Evolutionary conservation across 1,139 yeast species (phyloP), one percentile per base, ranked within the genome.

Genomic region (Scheffersomyces parashehatae): DNA sequence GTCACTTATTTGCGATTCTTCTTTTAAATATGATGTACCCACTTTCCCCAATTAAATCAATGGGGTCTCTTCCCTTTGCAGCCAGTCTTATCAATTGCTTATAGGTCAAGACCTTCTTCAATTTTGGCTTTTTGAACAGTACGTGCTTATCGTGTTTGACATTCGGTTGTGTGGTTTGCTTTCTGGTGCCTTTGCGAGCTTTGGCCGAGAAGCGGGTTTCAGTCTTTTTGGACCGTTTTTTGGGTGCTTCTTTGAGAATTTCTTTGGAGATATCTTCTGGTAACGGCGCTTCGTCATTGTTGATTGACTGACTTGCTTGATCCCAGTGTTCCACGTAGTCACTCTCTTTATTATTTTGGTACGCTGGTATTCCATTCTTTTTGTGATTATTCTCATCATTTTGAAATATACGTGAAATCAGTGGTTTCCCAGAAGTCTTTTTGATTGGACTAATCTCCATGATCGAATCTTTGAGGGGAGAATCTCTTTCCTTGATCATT

Each of bases 51-150:
- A 56, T 38, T n/a, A 56, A 44, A 34, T 55, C 50, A 12, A 56
- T 51, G 5, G 60, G 59, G 34, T 57, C 61, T 35, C 38, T 44
- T n/a, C 53, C 56, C 35, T 38, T 42, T n/a, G 37, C 29, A 38
- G 54, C 49, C 33, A 41, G 36, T 9, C 29, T 29, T 29, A 47
- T 28, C 34, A 52, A 30, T 26, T 48, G 35, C 11, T 31, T 31
- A 24, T 31, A 31, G 24, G 24, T 31, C 26, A 20, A 20, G 26
- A 20, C 8, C 8, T 20, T 20, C 8, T 6, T 20, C 26, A 20
- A 20, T 20, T 20, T 20, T 6, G 20, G 35, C 20, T 31, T 15
- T 31, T 31, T 31, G 24, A 31, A 31, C 24, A 11, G 10, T 15
- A 31, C 35, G n/a, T 8, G 35, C 7, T 31, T 31, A 8, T 8